Conservation (phyloP, 2,329 filamentous ascomycete species). For the Scedosporium boydii region DNA sequence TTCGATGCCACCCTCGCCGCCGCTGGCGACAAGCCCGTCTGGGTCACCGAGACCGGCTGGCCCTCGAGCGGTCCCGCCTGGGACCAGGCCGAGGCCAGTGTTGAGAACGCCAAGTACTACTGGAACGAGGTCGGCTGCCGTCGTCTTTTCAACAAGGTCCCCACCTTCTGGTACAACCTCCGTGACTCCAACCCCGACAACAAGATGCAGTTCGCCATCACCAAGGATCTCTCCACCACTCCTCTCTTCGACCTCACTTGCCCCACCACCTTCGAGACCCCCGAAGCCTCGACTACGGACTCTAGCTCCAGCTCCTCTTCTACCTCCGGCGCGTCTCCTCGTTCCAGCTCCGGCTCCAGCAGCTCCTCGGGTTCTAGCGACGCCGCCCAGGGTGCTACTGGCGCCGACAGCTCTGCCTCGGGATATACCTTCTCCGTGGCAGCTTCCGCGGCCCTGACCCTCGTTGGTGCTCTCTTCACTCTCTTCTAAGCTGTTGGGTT, state of each 20-base stretch:
- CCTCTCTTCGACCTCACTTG: constrained; percentile 58
- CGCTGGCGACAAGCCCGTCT: constrained; percentile 60
- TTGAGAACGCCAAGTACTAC: constrained; percentile 63
- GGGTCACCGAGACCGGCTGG: constrained; percentile 90
- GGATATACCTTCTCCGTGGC: not conserved
- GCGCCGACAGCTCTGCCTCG: not conserved
- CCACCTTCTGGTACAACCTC: constrained; percentile 71
- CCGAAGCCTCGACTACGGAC: not conserved
- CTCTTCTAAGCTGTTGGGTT: not conserved
- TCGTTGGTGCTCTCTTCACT: constrained; percentile 5
- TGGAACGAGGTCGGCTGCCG: constrained; percentile 73
- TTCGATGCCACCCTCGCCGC: constrained; percentile 48
- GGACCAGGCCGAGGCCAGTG: constrained; percentile 52
- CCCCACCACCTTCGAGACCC: constrained; percentile 19
- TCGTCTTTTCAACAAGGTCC: constrained; percentile 47
- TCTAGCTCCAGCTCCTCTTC: constrained; percentile 2
- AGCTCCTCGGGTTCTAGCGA: not conserved
- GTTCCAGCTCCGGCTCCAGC: not conserved
- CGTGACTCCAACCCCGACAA: constrained; percentile 53
- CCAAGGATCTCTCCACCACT: constrained; percentile 44
- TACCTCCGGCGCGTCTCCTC: not conserved
- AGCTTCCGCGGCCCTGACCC: not conserved
- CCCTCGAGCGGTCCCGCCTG: constrained; percentile 59
- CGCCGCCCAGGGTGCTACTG: not conserved
- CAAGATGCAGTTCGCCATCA: constrained; percentile 61